Base-by-base conservation (phyloP, 1,284 basidiomycete genomes). In the Neolentinus lepideus region DNA sequence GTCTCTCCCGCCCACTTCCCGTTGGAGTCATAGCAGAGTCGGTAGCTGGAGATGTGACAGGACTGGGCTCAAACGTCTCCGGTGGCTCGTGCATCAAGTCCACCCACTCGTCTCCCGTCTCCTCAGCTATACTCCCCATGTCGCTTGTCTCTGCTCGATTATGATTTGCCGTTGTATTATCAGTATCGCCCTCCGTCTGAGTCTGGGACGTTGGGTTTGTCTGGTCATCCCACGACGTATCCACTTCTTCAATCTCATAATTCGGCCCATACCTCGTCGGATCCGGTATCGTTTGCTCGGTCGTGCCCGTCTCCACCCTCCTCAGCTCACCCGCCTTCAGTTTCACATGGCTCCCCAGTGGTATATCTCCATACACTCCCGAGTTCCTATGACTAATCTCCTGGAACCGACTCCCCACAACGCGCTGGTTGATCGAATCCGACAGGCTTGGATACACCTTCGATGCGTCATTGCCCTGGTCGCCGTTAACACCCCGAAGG, bases 321-420 rank as follows among this genome's bases (percentile, higher is more conserved):
- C 72, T 73, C 9, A 81, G 66, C 56, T 79, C 75, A 19, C 81
- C 83, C 21, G 71, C 68, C 57, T 77, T 75, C 14, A 82, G 68
- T 14, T 75, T 72, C 26, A 89, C 73, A 50, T 76, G 77, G 60
- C 80, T 86, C 3, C 86, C 86, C 3, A 88, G 66, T 1, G 84
- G 81, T n/a, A 86, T 64, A 14, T 73, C 76, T n/a, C 77, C 79
- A 56, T 77, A 79, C 3, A 72, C 69, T 3, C 68, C 66, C 2
- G 84, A 84, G 63, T 83, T 79, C 35, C 81, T 3, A n/a, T 36
- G 74, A 61, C 82, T 81, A 55, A 85, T 76, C 64, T 91, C 88
- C 61, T 85, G 81, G 66, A 90, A 89, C 29, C 83, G 78, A 60
- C 80, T 83, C 1, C 85, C 86, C 53, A 84, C 75, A 35, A 84